Conservation (phyloP, 2,329 filamentous ascomycete genomes). For the Madurella mycetomatis region DNA sequence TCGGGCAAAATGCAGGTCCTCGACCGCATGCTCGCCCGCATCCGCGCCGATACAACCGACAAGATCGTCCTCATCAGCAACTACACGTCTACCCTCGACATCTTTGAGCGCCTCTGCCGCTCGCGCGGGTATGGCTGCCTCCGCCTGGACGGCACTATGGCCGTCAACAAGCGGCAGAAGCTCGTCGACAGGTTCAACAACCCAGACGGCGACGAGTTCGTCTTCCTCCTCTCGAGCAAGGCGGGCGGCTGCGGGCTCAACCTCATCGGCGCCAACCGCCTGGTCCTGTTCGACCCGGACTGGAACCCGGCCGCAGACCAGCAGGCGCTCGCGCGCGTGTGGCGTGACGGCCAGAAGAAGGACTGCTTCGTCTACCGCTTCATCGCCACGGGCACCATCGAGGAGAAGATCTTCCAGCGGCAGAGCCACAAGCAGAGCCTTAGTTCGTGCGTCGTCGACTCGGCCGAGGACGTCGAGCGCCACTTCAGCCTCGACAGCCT, state of each 20-base stretch:
- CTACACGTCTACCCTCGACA: conserved; percentile 91
- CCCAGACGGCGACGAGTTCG: conserved; percentile 80
- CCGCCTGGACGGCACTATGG: conserved; percentile 94
- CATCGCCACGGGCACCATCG: conserved; percentile 94
- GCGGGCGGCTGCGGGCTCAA: conserved; percentile 96
- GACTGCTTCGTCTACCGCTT: conserved; percentile 99
- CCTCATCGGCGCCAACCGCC: conserved; percentile 86
- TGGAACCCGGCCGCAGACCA: conserved; percentile 99
- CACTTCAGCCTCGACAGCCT: conserved; percentile 92
- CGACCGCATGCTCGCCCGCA: conserved; percentile 95
- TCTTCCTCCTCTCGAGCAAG: conserved; percentile 95
- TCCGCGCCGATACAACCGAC: conserved; percentile 93
- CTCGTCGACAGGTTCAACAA: conserved; percentile 98
- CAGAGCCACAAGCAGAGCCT: conserved; percentile 97
- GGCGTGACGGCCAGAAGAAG: conserved; percentile 98
- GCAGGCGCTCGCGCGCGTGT: conserved; percentile 92
- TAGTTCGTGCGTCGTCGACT: conserved; percentile 94
- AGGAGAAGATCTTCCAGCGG: conserved; percentile 98
- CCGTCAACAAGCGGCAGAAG: conserved; percentile 93
- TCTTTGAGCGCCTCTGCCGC: conserved; percentile 89
- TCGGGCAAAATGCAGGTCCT: conserved; percentile 98
- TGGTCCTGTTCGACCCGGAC: conserved; percentile 93
- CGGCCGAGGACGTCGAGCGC: conserved; percentile 91
- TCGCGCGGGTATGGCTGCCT: conserved; percentile 78
- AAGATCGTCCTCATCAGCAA: conserved; percentile 99